Base-by-base conservation (phyloP, 331 rosid genomes). In the Dryas integrifolia region DNA sequence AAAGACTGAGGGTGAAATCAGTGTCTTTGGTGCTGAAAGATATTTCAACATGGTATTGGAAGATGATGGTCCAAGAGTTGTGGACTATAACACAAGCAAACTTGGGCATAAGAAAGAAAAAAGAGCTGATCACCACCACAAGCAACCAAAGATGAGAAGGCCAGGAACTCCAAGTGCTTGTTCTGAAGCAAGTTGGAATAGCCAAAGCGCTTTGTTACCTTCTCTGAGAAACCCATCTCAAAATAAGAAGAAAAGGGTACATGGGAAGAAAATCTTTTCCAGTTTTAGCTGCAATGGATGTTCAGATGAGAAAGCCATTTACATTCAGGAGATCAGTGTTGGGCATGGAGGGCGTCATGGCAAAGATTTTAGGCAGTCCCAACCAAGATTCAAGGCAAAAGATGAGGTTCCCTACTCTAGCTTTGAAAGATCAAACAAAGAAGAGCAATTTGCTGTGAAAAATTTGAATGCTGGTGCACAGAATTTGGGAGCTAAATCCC, bases 11-110 rank as follows among this genome's bases (percentile, higher is more conserved):
- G 78, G 77, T n/a, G 89, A 83, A 49, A 80, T 78, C 55, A 44
- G 89, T 52, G 87, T 83, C 48, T 83, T 86, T 13, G 79, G 83
- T 5, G 89, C 87, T 39, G 84, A 86, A 61, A 82, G 72, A 71
- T 82, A 86, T 77, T 83, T 77, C 85, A 81, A 73, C 77, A 78
- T 76, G 85, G 35, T 43, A 45, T 58, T 75, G 53, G 74, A 57
- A 46, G 75, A 79, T 38, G 67, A 60, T 12, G 69, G 45, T 46
- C 41, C 73, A 2, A 61, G 9, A 30, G 40, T 58, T 30, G 67
- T 26, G 75, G 57, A 45, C 57, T 9, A 45, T 47, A 72, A 26
- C 74, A 41, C 57, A 45, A 57, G 58, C 35, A 62, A 62, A 9
- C 14, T 40, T 9, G 67, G 70, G n/a, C 21, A 65, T 35, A 61